Percentiles rank a stretch among this genome's conserved stretches.
phyloP scores from a whole-genome alignment of 2,329 filamentous ascomycete genomes.

The Corynespora cassiicola region DNA sequence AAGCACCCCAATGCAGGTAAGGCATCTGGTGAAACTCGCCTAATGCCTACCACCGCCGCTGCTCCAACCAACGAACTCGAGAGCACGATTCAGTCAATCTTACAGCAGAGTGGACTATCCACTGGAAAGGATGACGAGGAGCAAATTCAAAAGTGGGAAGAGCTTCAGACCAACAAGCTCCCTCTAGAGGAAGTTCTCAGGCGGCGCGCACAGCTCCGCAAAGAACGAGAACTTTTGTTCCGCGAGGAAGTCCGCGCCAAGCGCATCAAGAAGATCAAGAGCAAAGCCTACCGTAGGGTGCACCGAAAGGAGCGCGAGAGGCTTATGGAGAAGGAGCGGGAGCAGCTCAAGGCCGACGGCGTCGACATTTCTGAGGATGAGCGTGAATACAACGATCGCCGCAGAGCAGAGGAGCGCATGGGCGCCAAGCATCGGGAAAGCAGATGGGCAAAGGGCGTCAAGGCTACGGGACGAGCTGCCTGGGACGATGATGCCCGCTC shows the following conservation, averaged over 20 bases:
- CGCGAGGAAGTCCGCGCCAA: slow-evolving; percentile 87
- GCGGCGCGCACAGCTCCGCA: slow-evolving; percentile 75
- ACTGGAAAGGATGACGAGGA: slow-evolving; percentile 67
- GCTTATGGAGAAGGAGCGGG: slow-evolving; percentile 62
- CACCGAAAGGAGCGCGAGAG: slow-evolving; percentile 80
- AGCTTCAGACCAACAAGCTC: slow-evolving; percentile 73
- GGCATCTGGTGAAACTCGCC: slow-evolving; percentile 66
- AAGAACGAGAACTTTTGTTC: slow-evolving; percentile 83
- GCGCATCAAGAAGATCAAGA: slow-evolving; percentile 99
- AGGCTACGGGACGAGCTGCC: slow-evolving; percentile 76
- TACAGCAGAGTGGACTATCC: slow-evolving; percentile 83
- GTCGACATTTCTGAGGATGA: slow-evolving; percentile 70
- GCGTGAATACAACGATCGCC: slow-evolving; percentile 71
- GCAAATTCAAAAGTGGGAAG: slow-evolving; percentile 72
- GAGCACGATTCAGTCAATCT: slow-evolving; percentile 82
- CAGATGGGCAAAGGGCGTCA: slow-evolving; percentile 89
- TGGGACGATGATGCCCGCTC: slow-evolving; percentile 89
- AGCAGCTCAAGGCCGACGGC: slow-evolving; percentile 64
- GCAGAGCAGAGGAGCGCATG: slow-evolving; percentile 83
- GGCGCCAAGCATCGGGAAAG: slow-evolving; percentile 84
- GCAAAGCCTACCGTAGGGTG: slow-evolving; percentile 89
- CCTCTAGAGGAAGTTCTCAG: slow-evolving; percentile 76
- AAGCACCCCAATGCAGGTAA: slow-evolving; percentile 72
- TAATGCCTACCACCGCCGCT: slow-evolving; percentile 64
- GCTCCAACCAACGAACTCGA: slow-evolving; percentile 82